Percentiles rank a stretch among this genome's conserved stretches.
Evolutionary conservation across 768 basidiomycete genomes (phyloP).

Genomic region (Boletus barrowsii): DNA sequence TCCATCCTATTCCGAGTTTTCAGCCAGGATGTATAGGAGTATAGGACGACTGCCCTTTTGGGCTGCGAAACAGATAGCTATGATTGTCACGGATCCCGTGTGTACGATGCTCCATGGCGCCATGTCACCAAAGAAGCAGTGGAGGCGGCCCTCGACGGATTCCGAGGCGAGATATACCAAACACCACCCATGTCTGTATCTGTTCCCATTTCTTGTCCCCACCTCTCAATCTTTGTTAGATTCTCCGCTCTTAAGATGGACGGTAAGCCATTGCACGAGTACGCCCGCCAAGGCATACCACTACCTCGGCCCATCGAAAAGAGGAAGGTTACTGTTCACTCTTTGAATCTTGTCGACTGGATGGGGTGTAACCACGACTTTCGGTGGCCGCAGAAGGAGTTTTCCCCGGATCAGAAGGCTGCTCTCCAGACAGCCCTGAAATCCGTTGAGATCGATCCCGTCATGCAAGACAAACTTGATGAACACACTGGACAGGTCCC

Average conservation of each 20-base stretch:
- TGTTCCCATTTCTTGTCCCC: background rate
- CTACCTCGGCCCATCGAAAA: slow-evolving; percentile 93
- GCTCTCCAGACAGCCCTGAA: slow-evolving; percentile 66
- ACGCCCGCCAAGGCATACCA: slow-evolving; percentile 86
- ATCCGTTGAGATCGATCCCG: slow-evolving; percentile 40
- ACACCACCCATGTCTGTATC: slow-evolving; percentile 80
- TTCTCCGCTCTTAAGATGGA: slow-evolving; percentile 99
- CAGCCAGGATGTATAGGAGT: slow-evolving; percentile 59
- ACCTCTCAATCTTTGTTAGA: slow-evolving; percentile 40
- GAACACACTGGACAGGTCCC: slow-evolving; percentile 43
- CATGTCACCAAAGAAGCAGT: slow-evolving; percentile 81
- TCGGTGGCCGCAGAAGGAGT: slow-evolving; percentile 68
- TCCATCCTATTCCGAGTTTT: slow-evolving; percentile 11
- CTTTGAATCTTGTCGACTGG: slow-evolving; percentile 78
- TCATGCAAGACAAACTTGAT: slow-evolving; percentile 35
- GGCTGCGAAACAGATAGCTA: slow-evolving; percentile 95
- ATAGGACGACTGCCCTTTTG: slow-evolving; percentile 83
- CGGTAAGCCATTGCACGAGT: slow-evolving; percentile 91
- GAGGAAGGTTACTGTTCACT: slow-evolving; percentile 78
- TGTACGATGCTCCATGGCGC: slow-evolving; percentile 73
- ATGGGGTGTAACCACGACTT: slow-evolving; percentile 72
- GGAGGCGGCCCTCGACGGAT: slow-evolving; percentile 63
- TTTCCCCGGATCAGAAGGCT: slow-evolving; percentile 65
- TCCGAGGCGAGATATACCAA: slow-evolving; percentile 87
- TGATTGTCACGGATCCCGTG: slow-evolving; percentile 83